phyloP scores from a whole-genome alignment of 371 early-diverging fungal genomes.

The Mortierella sp. region DNA sequence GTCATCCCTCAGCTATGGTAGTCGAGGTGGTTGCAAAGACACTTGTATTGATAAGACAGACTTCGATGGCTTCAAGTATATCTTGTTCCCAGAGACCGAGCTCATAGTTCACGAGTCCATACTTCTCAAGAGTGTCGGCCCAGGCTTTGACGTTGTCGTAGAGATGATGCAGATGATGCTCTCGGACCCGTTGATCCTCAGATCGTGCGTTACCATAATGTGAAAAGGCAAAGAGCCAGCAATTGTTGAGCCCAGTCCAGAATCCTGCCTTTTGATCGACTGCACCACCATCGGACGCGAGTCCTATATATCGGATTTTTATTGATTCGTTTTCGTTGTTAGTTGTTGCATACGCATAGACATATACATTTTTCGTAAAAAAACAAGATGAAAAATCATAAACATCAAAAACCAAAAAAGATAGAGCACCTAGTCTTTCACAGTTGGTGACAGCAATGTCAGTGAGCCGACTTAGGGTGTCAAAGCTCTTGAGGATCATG shows the following conservation, averaged over 20 bases:
- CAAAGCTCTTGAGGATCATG: slow-evolving; percentile 77
- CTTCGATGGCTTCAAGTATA: slow-evolving; percentile 77
- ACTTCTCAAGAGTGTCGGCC: slow-evolving; percentile 80
- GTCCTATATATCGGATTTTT: slow-evolving; percentile 24
- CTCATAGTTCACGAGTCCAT: slow-evolving; percentile 87
- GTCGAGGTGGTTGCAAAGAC: neutral
- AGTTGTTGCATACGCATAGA: too few species aligned
- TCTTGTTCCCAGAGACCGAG: slow-evolving; percentile 89
- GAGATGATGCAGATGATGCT: slow-evolving; percentile 72
- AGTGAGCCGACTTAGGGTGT: slow-evolving; percentile 77
- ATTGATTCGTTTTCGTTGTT: slow-evolving; percentile 49
- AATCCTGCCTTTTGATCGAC: slow-evolving; percentile 66
- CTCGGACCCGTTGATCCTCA: slow-evolving; percentile 66
- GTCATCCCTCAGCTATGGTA: too few species aligned
- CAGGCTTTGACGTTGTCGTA: slow-evolving; percentile 74
- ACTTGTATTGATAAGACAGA: slow-evolving; percentile 58
- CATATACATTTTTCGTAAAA: too few species aligned
- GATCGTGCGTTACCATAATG: slow-evolving; percentile 68
- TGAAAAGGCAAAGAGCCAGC: slow-evolving; percentile 82
- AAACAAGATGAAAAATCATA: neutral
- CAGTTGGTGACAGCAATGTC: slow-evolving; percentile 78
- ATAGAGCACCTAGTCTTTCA: slow-evolving; percentile 68
- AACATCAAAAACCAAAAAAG: neutral
- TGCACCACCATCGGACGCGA: slow-evolving; percentile 27
- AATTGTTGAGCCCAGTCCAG: slow-evolving; percentile 84